These are phyloP conservation scores for Hydnomerulius pinastri DNA, from an alignment of 768 basidiomycete species.

Conservation along the genomic window DNA sequence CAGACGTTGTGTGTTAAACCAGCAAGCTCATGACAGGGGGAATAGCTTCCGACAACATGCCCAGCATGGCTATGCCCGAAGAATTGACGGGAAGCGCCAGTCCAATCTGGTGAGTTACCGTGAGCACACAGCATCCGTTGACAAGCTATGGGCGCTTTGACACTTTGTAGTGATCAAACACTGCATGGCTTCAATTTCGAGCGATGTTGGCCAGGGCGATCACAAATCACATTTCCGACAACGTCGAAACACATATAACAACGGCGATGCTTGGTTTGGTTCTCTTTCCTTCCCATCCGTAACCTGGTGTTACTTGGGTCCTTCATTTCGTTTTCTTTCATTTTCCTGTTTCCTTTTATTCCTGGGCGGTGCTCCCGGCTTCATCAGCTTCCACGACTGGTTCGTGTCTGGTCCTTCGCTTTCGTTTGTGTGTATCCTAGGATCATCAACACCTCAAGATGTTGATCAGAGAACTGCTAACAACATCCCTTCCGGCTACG, in stretches of 20 bases:
- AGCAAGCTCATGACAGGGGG: too few relatives aligned
- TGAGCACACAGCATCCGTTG: too few relatives aligned
- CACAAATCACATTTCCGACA: not conserved
- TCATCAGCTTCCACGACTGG: conserved; percentile 14
- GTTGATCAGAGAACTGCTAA: not conserved
- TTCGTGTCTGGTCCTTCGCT: conserved; percentile 2
- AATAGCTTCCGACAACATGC: too few relatives aligned
- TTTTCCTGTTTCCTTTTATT: not conserved
- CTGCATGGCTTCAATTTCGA: too few relatives aligned
- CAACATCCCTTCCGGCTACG: not conserved
- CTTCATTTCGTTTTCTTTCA: not conserved
- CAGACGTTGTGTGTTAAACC: too few relatives aligned
- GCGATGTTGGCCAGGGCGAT: not conserved
- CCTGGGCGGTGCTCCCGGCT: not conserved
- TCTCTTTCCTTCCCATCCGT: not conserved
- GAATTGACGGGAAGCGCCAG: too few relatives aligned
- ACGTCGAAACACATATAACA: not conserved
- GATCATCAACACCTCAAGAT: not conserved
- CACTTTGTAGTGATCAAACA: too few relatives aligned
- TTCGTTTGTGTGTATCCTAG: not conserved
- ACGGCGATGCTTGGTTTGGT: not conserved
- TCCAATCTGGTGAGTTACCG: too few relatives aligned
- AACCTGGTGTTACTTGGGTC: conserved; percentile 6
- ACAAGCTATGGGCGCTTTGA: too few relatives aligned
- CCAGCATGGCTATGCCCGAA: too few relatives aligned